Base-by-base conservation (phyloP, 2,329 filamentous ascomycete species). In the Cytospora paraplurivora region DNA sequence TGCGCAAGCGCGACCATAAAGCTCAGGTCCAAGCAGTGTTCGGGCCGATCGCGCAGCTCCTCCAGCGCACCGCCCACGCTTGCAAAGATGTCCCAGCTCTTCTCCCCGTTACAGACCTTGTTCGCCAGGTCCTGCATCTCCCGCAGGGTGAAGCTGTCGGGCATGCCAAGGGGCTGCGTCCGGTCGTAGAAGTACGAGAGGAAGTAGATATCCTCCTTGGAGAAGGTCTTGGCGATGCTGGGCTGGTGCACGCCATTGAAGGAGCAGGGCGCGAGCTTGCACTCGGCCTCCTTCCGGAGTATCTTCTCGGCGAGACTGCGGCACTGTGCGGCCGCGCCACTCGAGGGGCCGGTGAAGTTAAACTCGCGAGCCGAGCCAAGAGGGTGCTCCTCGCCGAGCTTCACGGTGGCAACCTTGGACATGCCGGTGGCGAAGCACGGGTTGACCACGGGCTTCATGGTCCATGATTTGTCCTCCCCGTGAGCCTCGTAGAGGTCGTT, bases 131-230 rank as follows among this genome's bases (percentile, higher is more conserved):
- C 91, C 72, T 93, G 89, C 72, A 99, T 84, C 80, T 99, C 95
- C 56, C 88, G 86, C 38, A 99, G 81, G 0, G 93, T 97, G 78
- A 98, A 99, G 7, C 91, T 93, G 69, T 97, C 93, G n/a, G 96
- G 95, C 93, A 99, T 98, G 69, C 96, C 96, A 12, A 99, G 86
- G 5, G 93, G 92, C 75, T 91, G 86, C 32, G 91, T 96, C 72
- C 96, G 93, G 81, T 99, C 95, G 79, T 90, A 97, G 79, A 99
- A 99, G 84, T 96, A 99, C 35, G 92, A 96, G 78, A 99, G 94
- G 70, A 98, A 92, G 79, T 94, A 99, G 47, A 98, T 87, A 71
- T 97, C 93, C 77, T 98, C 94, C 67, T 84, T 85, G 33, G 91
- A 81, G 72, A 99, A 99, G 0, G 95, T 99, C 83, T 97, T 96